Percentiles rank a stretch among this genome's conserved stretches.
These are phyloP conservation scores for Kodamaea leandrae DNA, from an alignment of 805 yeast species.

Conservation along the genomic window DNA sequence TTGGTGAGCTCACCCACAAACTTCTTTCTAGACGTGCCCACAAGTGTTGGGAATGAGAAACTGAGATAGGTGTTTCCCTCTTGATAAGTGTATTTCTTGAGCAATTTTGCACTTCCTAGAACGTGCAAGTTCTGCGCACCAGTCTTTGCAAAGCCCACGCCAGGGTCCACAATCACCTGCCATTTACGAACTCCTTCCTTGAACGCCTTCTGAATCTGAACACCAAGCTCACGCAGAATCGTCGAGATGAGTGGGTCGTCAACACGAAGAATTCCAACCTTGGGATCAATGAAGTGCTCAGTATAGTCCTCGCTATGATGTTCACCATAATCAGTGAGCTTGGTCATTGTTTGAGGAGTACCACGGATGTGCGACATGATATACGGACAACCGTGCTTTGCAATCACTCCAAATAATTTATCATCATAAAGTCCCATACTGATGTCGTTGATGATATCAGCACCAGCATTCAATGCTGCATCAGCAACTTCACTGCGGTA, in stretches of 20 bases:
- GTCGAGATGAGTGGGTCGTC: slow-evolving; percentile 46
- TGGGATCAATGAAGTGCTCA: slow-evolving; percentile 35
- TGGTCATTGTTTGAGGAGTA: slow-evolving; percentile 67
- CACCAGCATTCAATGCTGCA: slow-evolving; percentile 69
- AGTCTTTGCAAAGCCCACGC: slow-evolving; percentile 92
- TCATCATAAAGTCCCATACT: slow-evolving; percentile 75
- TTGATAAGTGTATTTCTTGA: slow-evolving; percentile 47
- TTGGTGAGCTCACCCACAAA: slow-evolving; percentile 77
- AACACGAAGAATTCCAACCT: slow-evolving; percentile 12
- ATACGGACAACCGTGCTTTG: slow-evolving; percentile 69
- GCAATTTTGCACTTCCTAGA: slow-evolving; percentile 48
- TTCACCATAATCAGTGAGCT: slow-evolving; percentile 51
- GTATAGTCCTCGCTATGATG: slow-evolving; percentile 33
- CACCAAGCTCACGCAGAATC: slow-evolving; percentile 63
- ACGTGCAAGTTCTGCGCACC: slow-evolving; percentile 65
- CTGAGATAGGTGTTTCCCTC: slow-evolving; percentile 34
- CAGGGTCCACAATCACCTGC: slow-evolving; percentile 94
- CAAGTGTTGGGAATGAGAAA: slow-evolving; percentile 60
- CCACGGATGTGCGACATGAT: slow-evolving; percentile 86
- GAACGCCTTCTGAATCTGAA: slow-evolving; percentile 55
- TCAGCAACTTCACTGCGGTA: slow-evolving; percentile 75
- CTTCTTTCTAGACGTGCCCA: slow-evolving; percentile 87
- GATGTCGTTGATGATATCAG: slow-evolving; percentile 89
- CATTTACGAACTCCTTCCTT: slow-evolving; percentile 71
- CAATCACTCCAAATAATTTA: slow-evolving; percentile 64